Evolutionary conservation across 352 stramenopile genomes (phyloP).

Genomic region (Phytophthora macrochlamydospora): DNA sequence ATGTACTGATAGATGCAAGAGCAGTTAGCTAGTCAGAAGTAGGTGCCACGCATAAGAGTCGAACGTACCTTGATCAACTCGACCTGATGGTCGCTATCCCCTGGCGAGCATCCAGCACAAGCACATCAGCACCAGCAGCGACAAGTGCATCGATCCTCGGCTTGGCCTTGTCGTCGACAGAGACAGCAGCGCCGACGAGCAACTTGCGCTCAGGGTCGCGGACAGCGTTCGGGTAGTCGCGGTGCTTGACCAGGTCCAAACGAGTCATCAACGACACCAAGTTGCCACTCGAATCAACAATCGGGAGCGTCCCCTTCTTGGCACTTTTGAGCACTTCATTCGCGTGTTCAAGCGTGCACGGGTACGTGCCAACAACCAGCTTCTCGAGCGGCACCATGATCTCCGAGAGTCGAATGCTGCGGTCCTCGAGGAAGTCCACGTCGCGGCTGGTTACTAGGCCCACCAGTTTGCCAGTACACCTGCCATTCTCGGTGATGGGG

Average conservation of each 20-base stretch:
- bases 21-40: not conserved
- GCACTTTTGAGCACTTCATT: slow-evolving; percentile 96
- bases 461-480: slow-evolving; percentile 94
- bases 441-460: slow-evolving; percentile 98
- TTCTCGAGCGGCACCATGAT: slow-evolving; percentile 84
- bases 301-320: slow-evolving; percentile 99
- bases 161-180: slow-evolving; percentile 93
- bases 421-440: slow-evolving; percentile 97
- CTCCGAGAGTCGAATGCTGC: slow-evolving; percentile 54
- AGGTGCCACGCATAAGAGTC: not conserved
- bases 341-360: slow-evolving; percentile 93
- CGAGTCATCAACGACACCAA: slow-evolving; percentile 97
- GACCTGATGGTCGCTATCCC: slow-evolving; percentile 92
- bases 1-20: slow-evolving; percentile 63
- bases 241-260: slow-evolving; percentile 96
- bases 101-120: slow-evolving; percentile 98
- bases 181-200: slow-evolving; percentile 95
- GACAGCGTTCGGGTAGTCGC: slow-evolving; percentile 94
- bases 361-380: slow-evolving; percentile 92
- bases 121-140: slow-evolving; percentile 95
- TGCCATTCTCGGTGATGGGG: slow-evolving; percentile 96
- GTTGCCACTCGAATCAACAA: slow-evolving; percentile 95
- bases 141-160: slow-evolving; percentile 88
- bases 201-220: slow-evolving; percentile 93
- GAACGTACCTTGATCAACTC: slow-evolving; percentile 55